These are phyloP conservation scores for Triticum dicoccoides DNA, from an alignment of 176 grass and related monocot genomes.

Conservation along the genomic window DNA sequence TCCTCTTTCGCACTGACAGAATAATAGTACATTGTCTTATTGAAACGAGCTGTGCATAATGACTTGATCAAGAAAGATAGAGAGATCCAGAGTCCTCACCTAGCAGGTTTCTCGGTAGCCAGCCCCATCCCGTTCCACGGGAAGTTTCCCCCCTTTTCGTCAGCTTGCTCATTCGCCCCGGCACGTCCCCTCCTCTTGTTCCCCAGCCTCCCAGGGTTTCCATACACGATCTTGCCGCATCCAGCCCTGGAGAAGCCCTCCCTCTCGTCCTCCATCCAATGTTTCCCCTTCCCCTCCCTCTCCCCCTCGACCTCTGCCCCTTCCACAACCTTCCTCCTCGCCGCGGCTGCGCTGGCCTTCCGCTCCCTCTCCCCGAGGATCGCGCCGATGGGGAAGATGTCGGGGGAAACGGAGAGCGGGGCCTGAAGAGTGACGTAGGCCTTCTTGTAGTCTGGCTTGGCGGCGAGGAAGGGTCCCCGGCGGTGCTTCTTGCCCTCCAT, in stretches of 20 bases:
- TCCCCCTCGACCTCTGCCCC: slow-evolving; percentile 54
- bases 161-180: slow-evolving; percentile 8
- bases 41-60: background rate
- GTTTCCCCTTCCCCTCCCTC: slow-evolving; percentile 59
- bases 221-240: slow-evolving; percentile 45
- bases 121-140: slow-evolving; percentile 52
- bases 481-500: slow-evolving; percentile 88
- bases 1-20: background rate
- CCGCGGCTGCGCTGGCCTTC: slow-evolving; percentile 54
- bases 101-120: slow-evolving; percentile 51
- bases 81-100: slow-evolving; percentile 28
- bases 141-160: slow-evolving; percentile 51
- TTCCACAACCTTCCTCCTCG: slow-evolving; percentile 48
- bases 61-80: background rate
- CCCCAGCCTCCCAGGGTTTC: slow-evolving; percentile 46
- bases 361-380: slow-evolving; percentile 63
- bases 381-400: slow-evolving; percentile 76
- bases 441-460: slow-evolving; percentile 98
- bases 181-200: slow-evolving; percentile 22
- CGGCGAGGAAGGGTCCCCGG: slow-evolving; percentile 50
- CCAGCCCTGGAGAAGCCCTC: slow-evolving; percentile 50
- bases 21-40: background rate
- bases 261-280: slow-evolving; percentile 79
- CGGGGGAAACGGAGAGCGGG: slow-evolving; percentile 69
- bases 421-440: slow-evolving; percentile 79